Evolutionary conservation across 768 basidiomycete species (phyloP), one percentile per base, ranked within the genome.

Genomic region (Leccinum boreale): DNA sequence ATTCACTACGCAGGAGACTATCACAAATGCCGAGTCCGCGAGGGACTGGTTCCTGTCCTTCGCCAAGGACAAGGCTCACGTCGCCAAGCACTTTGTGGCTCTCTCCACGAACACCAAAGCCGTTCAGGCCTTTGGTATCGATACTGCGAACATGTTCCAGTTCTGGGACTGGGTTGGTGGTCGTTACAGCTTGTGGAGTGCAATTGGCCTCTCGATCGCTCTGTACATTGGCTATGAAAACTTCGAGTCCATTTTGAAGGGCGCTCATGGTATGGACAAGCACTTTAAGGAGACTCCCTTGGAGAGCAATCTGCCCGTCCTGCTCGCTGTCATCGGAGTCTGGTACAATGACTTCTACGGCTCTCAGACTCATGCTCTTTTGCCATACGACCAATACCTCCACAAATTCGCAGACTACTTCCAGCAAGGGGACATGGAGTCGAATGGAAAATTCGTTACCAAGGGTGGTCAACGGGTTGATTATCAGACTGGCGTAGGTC

Each of bases 81-180:
- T 98, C 59, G 94, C 96, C 59, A 98, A 98, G 78, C 97, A 99
- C 79, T 99, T 99, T 71, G 95, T 98, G 42, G 97, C 97, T 3
- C 85, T 99, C 57, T 94, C 92, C 67, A 99, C 97, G 57, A 99
- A 99, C 75, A 93, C 93, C 52, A 83, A 87, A 70, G 93, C 91
- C 11, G 97, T 98, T 56, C 90, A 92, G 17, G 85, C 81, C 3
- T 99, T 99, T 68, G 97, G 97, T 44, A 99, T 99, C 68, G 80
- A 88, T 48, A 73, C 86, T 59, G 81, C 82, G 64, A 98, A 98
- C 78, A 99, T 99, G 95, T 99, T 99, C 85, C 87, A 90, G 71
- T 98, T 99, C 85, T 99, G 96, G 96, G 97, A 98, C 75, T 99
- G 97, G 97, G 97, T 99, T 62, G 97, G 97, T 61, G 97, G 97